Base-by-base conservation (phyloP, 163 green algal species). In the Scenedesmus sp. region DNA sequence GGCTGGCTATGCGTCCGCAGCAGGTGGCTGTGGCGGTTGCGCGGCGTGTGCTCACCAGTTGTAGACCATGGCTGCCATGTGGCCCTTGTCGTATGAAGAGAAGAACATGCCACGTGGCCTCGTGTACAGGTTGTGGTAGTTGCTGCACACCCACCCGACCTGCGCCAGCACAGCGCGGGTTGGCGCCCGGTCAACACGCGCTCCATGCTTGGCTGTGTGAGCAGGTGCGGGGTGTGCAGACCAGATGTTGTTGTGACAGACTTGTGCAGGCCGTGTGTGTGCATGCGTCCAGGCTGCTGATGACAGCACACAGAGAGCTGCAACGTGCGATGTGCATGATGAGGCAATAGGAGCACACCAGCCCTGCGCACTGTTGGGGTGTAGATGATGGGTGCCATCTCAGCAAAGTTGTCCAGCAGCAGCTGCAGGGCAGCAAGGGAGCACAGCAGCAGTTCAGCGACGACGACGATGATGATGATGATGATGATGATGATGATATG, bases 31-130 rank as follows among this genome's bases (percentile, higher is more conserved):
- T 61, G 53, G 53, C 53, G n/a, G n/a, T n/a, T n/a, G n/a, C n/a
- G n/a, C n/a, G n/a, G n/a, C n/a, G n/a, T n/a, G n/a, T n/a, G n/a
- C 65, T 76, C 65, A 76, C 65, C 81, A 99, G 94, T 99, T 99
- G 90, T 97, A 97, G 26, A 97, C 94, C 96, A 99, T 98, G 76
- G 97, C 94, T 9, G 96, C 92, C 95, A 99, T 99, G 40, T 98
- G 93, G 0, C 97, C 97, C 13, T 93, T 92, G 94, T 99, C 98
- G 6, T 95, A 91, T 3, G 94, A 93, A 37, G 87, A 95, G 94
- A 99, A 99, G 94, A 97, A 98, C 93, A 99, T 97, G 35, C 97
- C 97, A 13, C 92, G 88, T 0, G 95, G 93, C 10, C 93, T 72
- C 40, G 89, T 87, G 86, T 95, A 97, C 84, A 97, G 94, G 85